Base-by-base conservation (phyloP, 495 filamentous ascomycete genomes). In the Aspergillus bridgeri region DNA sequence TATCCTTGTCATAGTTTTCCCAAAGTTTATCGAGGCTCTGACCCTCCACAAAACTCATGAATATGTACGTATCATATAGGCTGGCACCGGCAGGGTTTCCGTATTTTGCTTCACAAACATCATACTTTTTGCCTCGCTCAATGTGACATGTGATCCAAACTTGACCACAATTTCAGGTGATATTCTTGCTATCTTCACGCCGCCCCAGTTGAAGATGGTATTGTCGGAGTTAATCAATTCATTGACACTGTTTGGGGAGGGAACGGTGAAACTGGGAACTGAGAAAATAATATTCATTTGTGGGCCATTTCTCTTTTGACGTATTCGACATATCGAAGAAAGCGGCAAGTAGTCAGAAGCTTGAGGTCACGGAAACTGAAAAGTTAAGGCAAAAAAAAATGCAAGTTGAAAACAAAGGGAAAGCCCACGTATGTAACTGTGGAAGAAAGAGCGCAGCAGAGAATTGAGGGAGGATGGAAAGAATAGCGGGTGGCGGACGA, bases 1-100 rank as follows among this genome's bases (percentile, higher is more conserved):
- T 58, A 5, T 33, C 7, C 18, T 47, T 27, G 21, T 62, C 60
- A 42, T 42, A 63, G 33, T 47, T 24, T 19, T 65, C 64, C 61
- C 61, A 69, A 22, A 44, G 45, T 17, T 38, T 48, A 23, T 67
- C 48, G 27, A 69, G 57, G 11, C 20, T 58, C 43, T 58, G 47
- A n/a, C 68, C 68, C 23, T 66, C 61, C 45, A 69, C 58, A 38
- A 61, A 69, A 21, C 65, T 58, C 65, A 71, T 69, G 18, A 70
- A 69, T 33, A 73, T 63, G 48, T 70, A 70, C 42, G 58, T 62
- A 63, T 63, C 64, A 43, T 51, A 63, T 17, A 63, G 51, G 44
- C 58, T 6, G 67, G 69, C 2, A 72, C 62, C 8, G 69, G 62
- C 13, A 74, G 52, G 47, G 54, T 67, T 43, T 59, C 57, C 13